Evolutionary conservation across 108 stramenopile species (phyloP).

Genomic region (Cyclostephanos invisitatus): DNA sequence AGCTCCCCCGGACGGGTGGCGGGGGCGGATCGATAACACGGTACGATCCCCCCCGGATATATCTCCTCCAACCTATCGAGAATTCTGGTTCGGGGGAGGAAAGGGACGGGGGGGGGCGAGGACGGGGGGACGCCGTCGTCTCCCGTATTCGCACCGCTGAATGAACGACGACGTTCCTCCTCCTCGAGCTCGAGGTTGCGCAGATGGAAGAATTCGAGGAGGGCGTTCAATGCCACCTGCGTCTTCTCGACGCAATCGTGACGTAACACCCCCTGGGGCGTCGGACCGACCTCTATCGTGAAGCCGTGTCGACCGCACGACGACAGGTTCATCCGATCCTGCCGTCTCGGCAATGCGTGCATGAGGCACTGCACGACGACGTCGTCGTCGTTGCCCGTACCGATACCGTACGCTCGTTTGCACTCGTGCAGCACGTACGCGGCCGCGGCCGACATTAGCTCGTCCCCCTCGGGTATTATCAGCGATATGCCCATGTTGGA

Average conservation of each 20-base stretch:
- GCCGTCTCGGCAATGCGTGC: conserved; percentile 61
- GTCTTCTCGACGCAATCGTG: conserved; percentile 83
- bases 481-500: conserved; percentile 82
- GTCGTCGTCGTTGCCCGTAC: neutral
- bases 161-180: conserved; percentile 7
- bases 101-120: neutral
- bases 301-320: conserved; percentile 69
- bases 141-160: neutral
- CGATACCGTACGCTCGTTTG: conserved; percentile 29
- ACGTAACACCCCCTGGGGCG: conserved; percentile 80
- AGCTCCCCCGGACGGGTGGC: conserved; percentile 71
- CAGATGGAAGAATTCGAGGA: conserved; percentile 70
- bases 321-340: conserved; percentile 69
- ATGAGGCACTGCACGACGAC: conserved; percentile 53
- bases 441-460: conserved; percentile 68
- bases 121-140: neutral
- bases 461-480: conserved; percentile 72
- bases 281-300: conserved; percentile 84
- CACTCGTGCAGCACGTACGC: conserved; percentile 73
- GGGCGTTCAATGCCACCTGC: conserved; percentile 53
- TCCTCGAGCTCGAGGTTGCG: conserved; percentile 45
- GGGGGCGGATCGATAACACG: conserved; percentile 79
- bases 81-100: conserved; percentile 6
- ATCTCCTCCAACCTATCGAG: conserved; percentile 35
- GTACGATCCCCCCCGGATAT: conserved; percentile 51